Evolutionary conservation across 2,329 filamentous ascomycete species (phyloP).

Genomic region (Acephala macrosclerotiorum): DNA sequence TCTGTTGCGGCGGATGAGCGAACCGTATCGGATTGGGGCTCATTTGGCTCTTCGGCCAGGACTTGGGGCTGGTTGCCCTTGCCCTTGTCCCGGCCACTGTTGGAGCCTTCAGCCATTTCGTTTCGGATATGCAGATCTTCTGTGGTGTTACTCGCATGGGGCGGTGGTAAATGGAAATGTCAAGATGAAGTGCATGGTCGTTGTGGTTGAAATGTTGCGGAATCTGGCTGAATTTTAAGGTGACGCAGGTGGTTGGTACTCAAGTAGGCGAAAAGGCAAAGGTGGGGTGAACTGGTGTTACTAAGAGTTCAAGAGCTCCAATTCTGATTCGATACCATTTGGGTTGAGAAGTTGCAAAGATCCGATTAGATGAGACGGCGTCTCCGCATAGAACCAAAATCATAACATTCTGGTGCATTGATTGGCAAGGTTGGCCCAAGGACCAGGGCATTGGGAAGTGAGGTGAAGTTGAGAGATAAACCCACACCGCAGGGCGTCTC

Average conservation of each 20-base stretch:
- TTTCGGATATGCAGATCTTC: slow-evolving; percentile 18
- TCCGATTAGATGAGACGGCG: slow-evolving; percentile 5
- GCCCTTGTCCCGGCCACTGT: not conserved
- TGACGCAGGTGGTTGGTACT: not conserved
- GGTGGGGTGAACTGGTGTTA: not conserved
- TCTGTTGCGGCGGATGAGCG: slow-evolving; percentile 31
- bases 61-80: not conserved
- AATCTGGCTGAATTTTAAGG: slow-evolving; percentile 3
- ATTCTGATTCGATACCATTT: not conserved
- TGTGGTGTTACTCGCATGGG: not conserved
- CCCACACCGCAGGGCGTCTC: not conserved
- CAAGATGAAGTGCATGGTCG: slow-evolving; percentile 5
- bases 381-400: not conserved
- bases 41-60: slow-evolving; percentile 17
- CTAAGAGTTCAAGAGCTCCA: not conserved
- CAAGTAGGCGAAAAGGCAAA: not conserved
- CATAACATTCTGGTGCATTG: not conserved
- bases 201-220: not conserved
- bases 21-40: slow-evolving; percentile 23
- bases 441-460: not conserved
- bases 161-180: slow-evolving; percentile 1
- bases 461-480: not conserved
- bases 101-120: slow-evolving; percentile 25
- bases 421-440: not conserved
- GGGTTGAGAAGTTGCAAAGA: not conserved